Evolutionary conservation across 345 rosid genomes (phyloP).

Genomic region (Conringia planisiliqua): DNA sequence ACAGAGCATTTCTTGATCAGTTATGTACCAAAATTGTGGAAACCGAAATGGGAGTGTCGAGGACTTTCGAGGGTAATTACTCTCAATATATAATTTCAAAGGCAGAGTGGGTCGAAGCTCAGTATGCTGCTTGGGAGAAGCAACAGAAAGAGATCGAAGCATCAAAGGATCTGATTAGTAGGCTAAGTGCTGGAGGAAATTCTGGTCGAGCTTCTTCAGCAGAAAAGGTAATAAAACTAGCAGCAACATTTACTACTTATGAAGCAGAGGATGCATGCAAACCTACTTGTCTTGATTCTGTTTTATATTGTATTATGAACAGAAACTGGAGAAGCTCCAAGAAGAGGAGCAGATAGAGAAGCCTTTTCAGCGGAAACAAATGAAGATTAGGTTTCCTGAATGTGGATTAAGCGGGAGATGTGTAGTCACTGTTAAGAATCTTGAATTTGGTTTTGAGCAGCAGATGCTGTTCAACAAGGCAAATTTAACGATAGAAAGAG

Average conservation of each 20-base stretch:
- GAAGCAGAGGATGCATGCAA: not conserved
- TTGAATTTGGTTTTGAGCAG: slow-evolving; percentile 63
- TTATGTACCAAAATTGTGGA: slow-evolving; percentile 91
- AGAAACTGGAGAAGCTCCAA: slow-evolving; percentile 81
- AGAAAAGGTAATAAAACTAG: slow-evolving; percentile 54
- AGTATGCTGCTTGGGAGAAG: slow-evolving; percentile 78
- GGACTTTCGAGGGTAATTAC: slow-evolving; percentile 81
- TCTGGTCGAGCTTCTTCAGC: slow-evolving; percentile 96
- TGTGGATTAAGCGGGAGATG: slow-evolving; percentile 80
- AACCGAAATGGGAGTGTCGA: slow-evolving; percentile 90
- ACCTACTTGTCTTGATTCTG: not conserved
- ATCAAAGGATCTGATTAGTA: slow-evolving; percentile 63
- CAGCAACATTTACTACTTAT: not conserved
- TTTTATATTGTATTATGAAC: slow-evolving; percentile 9
- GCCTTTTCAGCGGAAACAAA: slow-evolving; percentile 80
- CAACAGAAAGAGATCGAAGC: slow-evolving; percentile 87
- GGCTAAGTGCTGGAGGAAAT: slow-evolving; percentile 77
- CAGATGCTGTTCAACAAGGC: slow-evolving; percentile 65
- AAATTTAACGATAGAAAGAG: slow-evolving; percentile 62
- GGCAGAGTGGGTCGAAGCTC: slow-evolving; percentile 74
- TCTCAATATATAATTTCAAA: slow-evolving; percentile 67
- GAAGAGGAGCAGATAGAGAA: slow-evolving; percentile 71
- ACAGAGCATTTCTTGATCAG: slow-evolving; percentile 93
- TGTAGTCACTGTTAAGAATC: slow-evolving; percentile 61
- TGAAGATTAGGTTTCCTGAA: slow-evolving; percentile 89